These are phyloP conservation scores for Fusarium sulawesiense DNA, from an alignment of 2,329 filamentous ascomycete species.

Conservation along the genomic window DNA sequence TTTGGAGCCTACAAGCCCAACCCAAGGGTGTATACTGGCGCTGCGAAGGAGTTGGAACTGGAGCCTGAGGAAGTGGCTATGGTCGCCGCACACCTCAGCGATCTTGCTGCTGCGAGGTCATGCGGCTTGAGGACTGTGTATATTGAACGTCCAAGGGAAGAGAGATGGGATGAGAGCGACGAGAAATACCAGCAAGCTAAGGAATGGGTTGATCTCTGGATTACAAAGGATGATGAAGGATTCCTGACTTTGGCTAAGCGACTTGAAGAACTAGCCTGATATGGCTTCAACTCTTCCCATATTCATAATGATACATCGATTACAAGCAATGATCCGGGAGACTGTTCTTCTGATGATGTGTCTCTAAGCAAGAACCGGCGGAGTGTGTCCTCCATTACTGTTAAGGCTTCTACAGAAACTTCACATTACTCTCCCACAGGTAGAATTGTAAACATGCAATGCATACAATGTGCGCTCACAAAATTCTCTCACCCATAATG, in stretches of 20 bases:
- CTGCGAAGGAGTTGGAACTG: constrained; percentile 67
- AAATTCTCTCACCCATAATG: no score
- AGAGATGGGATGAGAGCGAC: constrained; percentile 66
- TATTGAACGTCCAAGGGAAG: constrained; percentile 75
- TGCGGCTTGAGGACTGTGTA: constrained; percentile 78
- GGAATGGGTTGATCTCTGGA: constrained; percentile 56
- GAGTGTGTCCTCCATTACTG: not conserved
- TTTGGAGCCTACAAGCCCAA: constrained; percentile 82
- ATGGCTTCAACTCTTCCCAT: not conserved
- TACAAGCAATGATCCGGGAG: no score
- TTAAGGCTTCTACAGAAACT: not conserved
- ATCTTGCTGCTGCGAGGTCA: constrained; percentile 73
- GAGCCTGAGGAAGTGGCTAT: constrained; percentile 73
- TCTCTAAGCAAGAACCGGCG: not conserved
- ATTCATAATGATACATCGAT: not conserved
- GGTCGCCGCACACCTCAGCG: constrained; percentile 80
- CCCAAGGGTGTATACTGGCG: constrained; percentile 75
- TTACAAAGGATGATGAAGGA: constrained; percentile 49
- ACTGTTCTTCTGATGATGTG: not conserved
- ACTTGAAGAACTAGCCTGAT: constrained; percentile 39
- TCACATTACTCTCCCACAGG: not conserved
- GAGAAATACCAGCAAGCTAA: constrained; percentile 64
- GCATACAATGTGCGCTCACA: no score
- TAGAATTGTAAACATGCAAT: not conserved
- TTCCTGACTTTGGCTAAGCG: constrained; percentile 47